phyloP scores from a whole-genome alignment of 805 yeast genomes.

The Kluyveromyces starmeri region DNA sequence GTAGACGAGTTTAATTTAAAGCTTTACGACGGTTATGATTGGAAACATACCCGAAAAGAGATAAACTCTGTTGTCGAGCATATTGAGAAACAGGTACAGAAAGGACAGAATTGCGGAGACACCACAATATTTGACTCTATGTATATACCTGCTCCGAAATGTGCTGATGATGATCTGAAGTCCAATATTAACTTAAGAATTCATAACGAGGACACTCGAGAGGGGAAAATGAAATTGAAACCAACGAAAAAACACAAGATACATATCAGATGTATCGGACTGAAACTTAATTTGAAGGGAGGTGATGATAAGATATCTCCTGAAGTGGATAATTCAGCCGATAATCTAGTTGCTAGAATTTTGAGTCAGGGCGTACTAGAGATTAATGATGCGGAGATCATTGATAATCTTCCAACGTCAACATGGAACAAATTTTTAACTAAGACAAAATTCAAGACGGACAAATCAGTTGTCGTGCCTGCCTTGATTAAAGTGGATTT shows the following conservation, averaged over 20 bases:
- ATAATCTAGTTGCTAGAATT: slow-evolving; percentile 33
- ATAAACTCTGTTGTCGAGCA: slow-evolving; percentile 57
- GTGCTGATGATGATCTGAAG: slow-evolving; percentile 36
- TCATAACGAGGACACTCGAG: slow-evolving; percentile 30
- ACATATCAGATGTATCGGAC: slow-evolving; percentile 43
- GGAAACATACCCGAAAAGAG: slow-evolving; percentile 66
- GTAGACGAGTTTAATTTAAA: slow-evolving; percentile 34
- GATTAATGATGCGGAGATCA: slow-evolving; percentile 47
- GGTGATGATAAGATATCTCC: slow-evolving; percentile 31
- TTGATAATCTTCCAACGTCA: slow-evolving; percentile 76
- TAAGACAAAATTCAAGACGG: slow-evolving; percentile 58
- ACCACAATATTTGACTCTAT: slow-evolving; percentile 57
- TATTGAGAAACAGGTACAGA: slow-evolving; percentile 36
- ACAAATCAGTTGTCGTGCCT: slow-evolving; percentile 38
- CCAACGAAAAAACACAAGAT: slow-evolving; percentile 59
- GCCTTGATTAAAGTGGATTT: slow-evolving; percentile 50
- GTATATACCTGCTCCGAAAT: slow-evolving; percentile 49
- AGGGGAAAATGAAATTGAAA: slow-evolving; percentile 45
- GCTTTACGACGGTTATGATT: slow-evolving; percentile 86
- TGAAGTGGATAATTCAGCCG: slow-evolving; percentile 28
- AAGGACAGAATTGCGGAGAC: slow-evolving; percentile 8
- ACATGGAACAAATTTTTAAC: slow-evolving; percentile 85
- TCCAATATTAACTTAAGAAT: slow-evolving; percentile 45
- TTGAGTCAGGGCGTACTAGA: slow-evolving; percentile 42
- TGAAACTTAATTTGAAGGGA: slow-evolving; percentile 40